phyloP scores from a whole-genome alignment of 208 protist species.

The Crithidia sp. region DNA sequence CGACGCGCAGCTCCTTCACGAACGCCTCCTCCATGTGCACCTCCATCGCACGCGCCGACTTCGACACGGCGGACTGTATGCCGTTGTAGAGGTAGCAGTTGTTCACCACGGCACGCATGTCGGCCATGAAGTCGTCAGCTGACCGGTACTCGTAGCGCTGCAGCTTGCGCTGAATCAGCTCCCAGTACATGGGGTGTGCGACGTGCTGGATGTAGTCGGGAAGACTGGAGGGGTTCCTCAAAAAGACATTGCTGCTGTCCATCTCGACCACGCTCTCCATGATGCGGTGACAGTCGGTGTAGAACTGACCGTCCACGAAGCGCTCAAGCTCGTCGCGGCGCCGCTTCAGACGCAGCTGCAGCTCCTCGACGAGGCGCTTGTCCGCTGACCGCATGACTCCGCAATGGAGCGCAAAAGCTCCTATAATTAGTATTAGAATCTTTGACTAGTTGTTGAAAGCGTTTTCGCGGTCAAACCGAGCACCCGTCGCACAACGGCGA shows the following conservation, averaged over 20 bases:
- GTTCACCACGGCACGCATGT: conserved; percentile 83
- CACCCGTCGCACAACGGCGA: too few relatives aligned
- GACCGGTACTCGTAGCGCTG: conserved; percentile 63
- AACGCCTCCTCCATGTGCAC: conserved; percentile 85
- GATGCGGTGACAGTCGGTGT: conserved; percentile 55
- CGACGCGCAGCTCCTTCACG: conserved; percentile 61
- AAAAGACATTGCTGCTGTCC: conserved; percentile 55
- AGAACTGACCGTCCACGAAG: conserved; percentile 71
- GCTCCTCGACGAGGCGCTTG: conserved; percentile 12
- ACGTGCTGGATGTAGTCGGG: conserved; percentile 60
- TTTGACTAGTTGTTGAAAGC: too few relatives aligned
- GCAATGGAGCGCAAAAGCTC: neutral
- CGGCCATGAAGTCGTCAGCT: conserved; percentile 66
- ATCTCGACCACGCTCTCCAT: conserved; percentile 37
- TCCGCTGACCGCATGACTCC: conserved; percentile 12
- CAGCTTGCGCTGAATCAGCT: conserved; percentile 64
- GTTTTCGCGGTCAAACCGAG: too few relatives aligned
- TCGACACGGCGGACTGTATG: conserved; percentile 42
- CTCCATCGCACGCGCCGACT: conserved; percentile 61
- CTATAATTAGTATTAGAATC: neutral
- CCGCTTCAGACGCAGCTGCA: conserved; percentile 57
- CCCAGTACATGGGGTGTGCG: conserved; percentile 68
- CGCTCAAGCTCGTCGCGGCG: conserved; percentile 54
- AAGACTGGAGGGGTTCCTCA: conserved; percentile 50
- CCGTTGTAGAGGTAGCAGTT: conserved; percentile 88